Evolutionary conservation across 2,329 filamentous ascomycete species (phyloP), one percentile per base, ranked within the genome.

Genomic region (Fusarium metavorans): DNA sequence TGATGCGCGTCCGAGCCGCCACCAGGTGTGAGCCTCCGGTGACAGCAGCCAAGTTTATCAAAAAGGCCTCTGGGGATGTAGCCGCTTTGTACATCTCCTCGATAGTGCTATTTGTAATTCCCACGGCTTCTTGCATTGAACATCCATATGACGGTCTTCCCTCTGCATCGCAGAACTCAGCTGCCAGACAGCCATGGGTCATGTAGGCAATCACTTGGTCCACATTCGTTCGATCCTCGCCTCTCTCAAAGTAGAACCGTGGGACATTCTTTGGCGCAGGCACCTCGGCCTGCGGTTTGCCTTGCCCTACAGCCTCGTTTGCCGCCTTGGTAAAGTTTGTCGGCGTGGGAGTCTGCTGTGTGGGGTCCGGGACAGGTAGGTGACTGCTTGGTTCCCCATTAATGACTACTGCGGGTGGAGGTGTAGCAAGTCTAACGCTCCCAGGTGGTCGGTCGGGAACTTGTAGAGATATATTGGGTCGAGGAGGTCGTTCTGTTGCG

Each of bases 371-470:
- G 14, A 61, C 37, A 20, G 54, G n/a, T 14, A 37, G 63, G 6
- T 41, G 6, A 35, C 66, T 61, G 62, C 50, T 48, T 13, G 30
- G 45, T 59, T 66, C 48, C 8, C 76, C 77, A 41, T 78, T 79
- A 60, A 79, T 58, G 6, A 75, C 41, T 10, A 79, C 77, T 16
- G 74, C 60, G 27, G 84, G 83, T 11, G 87, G 87, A 37, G 88
- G 88, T 10, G 91, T 93, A 27, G 91, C 91, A 16, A 93, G 84
- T 67, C 90, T 86, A 0, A 93, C 90, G 4, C 88, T 86, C 1
- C 90, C 90, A 1, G 90, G 86, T 20, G 87, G 84, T 68, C 91
- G 87, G 73, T 91, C 87, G 1, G 84, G 84, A 4, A 85, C 83
- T 41, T 84, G 83, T 6, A 85, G 76, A 37, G 84, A 84, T 68